A percentile compares a stretch with the other conserved stretches of the same genome.
phyloP scores from a whole-genome alignment of 345 rosid species.

The Syzygium grande region DNA sequence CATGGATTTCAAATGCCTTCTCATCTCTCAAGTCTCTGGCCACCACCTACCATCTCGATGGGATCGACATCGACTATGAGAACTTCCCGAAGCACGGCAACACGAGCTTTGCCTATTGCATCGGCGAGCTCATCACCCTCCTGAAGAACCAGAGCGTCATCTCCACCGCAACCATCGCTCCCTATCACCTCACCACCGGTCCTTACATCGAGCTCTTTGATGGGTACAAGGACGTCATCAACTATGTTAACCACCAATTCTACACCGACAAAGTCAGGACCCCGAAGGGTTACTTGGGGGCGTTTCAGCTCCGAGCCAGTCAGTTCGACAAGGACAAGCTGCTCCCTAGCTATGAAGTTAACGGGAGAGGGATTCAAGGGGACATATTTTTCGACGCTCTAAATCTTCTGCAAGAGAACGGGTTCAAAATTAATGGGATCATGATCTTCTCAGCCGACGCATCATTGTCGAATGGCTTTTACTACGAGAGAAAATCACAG shows the following conservation, averaged over 20 bases:
- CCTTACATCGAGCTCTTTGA: constrained; percentile 28
- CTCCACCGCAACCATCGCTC: constrained; percentile 35
- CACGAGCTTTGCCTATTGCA: constrained; percentile 26
- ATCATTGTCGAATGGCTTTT: constrained; percentile 15
- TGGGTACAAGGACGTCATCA: constrained; percentile 19
- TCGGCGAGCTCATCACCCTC: constrained; percentile 39
- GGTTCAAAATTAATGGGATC: constrained; percentile 36
- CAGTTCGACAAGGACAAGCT: constrained; percentile 29
- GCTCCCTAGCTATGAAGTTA: constrained; percentile 50
- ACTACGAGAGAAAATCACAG: constrained; percentile 46
- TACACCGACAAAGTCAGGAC: constrained; percentile 34
- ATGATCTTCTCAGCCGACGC: constrained; percentile 59
- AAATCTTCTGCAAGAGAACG: constrained; percentile 21
- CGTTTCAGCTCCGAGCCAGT: constrained; percentile 15
- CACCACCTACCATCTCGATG: constrained; percentile 35
- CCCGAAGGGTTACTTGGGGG: constrained; percentile 21
- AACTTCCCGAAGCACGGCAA: constrained; percentile 14
- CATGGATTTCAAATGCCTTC: constrained; percentile 46
- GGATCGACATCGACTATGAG: constrained; percentile 51
- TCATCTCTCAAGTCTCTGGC: constrained; percentile 21
- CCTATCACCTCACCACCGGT: constrained; percentile 11
- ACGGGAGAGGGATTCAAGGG: constrained; percentile 62
- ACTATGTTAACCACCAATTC: constrained; percentile 49
- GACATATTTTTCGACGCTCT: constrained; percentile 41
- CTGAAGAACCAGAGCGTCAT: constrained; percentile 28